phyloP scores from a whole-genome alignment of 352 stramenopile species.

The Hyaloperonospora brassicae region DNA sequence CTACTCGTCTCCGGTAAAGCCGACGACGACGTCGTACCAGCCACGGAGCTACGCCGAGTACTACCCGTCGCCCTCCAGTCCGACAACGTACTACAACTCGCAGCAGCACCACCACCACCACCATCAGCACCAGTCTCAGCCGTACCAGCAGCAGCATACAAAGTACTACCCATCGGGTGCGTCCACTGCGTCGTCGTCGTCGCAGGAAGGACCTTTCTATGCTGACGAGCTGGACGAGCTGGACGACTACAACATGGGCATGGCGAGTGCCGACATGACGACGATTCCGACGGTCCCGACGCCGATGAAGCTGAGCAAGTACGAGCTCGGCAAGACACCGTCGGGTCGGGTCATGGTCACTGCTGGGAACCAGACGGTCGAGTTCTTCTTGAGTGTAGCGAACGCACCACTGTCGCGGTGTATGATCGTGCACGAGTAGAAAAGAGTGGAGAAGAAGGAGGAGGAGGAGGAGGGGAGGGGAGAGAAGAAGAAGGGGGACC shows the following conservation, averaged over 20 bases:
- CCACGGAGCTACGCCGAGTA: slow-evolving; percentile 33
- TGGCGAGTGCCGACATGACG: slow-evolving; percentile 58
- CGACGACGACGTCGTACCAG: slow-evolving; percentile 11
- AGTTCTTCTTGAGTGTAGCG: slow-evolving; percentile 78
- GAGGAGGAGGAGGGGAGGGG: neutral
- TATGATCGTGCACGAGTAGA: slow-evolving; percentile 61
- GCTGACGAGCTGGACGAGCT: slow-evolving; percentile 64
- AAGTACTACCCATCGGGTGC: slow-evolving; percentile 71
- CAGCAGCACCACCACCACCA: slow-evolving; percentile 21
- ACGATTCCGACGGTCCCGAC: slow-evolving; percentile 73
- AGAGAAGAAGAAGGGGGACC: no score
- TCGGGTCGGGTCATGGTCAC: slow-evolving; percentile 70
- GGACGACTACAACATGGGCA: slow-evolving; percentile 47
- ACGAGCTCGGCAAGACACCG: slow-evolving; percentile 71
- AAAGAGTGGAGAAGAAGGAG: neutral
- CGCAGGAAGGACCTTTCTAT: slow-evolving; percentile 67
- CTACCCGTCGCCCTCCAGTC: slow-evolving; percentile 32
- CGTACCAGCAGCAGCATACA: no score
- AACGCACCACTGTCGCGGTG: slow-evolving; percentile 61
- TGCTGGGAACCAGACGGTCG: slow-evolving; percentile 72
- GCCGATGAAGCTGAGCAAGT: slow-evolving; percentile 57
- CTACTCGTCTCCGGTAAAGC: slow-evolving; percentile 38
- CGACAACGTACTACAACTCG: slow-evolving; percentile 39
- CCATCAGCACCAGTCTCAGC: no score
- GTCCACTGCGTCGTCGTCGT: slow-evolving; percentile 70